These are phyloP conservation scores for Lithospermum erythrorhizon DNA, from an alignment of 257 asterid species.

Conservation along the genomic window DNA sequence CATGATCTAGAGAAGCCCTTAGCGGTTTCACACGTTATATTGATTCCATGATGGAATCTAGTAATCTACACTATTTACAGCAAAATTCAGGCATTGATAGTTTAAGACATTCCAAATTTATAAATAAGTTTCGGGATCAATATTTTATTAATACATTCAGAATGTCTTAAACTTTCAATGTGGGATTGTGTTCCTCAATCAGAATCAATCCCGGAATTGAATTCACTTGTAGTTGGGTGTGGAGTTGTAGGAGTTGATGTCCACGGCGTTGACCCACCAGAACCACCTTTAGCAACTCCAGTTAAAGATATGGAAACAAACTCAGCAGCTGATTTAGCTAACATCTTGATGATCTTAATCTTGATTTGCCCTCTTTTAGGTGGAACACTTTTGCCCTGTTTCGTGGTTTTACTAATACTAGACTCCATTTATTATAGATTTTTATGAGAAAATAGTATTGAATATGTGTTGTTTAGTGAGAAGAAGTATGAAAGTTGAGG, in stretches of 20 bases:
- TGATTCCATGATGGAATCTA: too few species aligned
- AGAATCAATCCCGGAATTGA: conserved; percentile 8
- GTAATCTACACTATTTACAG: too few species aligned
- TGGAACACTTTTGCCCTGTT: neutral
- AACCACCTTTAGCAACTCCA: neutral
- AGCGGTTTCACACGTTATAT: too few species aligned
- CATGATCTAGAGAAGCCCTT: too few species aligned
- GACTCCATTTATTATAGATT: neutral
- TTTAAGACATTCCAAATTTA: too few species aligned
- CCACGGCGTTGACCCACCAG: neutral
- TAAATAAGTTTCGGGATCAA: too few species aligned
- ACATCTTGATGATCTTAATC: conserved; percentile 10
- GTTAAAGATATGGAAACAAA: neutral
- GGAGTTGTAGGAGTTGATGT: conserved; percentile 10
- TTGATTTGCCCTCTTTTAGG: conserved; percentile 8
- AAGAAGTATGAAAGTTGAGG: too few species aligned
- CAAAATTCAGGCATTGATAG: too few species aligned
- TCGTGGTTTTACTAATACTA: neutral
- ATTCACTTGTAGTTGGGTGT: conserved; percentile 9
- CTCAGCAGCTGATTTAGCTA: conserved; percentile 16
- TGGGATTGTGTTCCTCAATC: neutral
- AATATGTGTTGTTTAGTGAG: too few species aligned
- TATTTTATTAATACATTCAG: too few species aligned
- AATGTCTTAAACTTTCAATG: too few species aligned
- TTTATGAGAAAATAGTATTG: neutral